These are phyloP conservation scores for Venturia aucupariae DNA, from an alignment of 2,329 filamentous ascomycete species.

Conservation along the genomic window DNA sequence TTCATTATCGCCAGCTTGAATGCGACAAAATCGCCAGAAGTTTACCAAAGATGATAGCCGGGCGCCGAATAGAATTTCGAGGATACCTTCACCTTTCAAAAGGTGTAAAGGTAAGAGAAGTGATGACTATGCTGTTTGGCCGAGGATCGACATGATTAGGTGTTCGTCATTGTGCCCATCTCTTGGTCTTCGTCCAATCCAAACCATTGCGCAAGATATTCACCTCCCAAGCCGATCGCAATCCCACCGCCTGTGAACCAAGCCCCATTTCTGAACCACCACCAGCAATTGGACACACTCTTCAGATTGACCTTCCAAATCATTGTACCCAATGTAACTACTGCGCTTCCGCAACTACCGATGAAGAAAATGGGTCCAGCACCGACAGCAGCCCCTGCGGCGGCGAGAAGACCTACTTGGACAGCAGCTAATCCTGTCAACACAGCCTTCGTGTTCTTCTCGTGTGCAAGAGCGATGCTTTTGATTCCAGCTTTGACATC, in stretches of 20 bases:
- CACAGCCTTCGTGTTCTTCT: constrained; percentile 66
- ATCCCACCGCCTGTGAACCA: constrained; percentile 54
- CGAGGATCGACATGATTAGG: background rate
- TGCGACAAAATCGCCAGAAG: background rate
- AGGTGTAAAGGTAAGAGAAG: background rate
- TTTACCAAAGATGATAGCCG: background rate
- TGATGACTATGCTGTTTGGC: background rate
- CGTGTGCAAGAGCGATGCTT: constrained; percentile 74
- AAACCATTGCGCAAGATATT: constrained; percentile 33
- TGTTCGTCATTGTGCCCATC: background rate
- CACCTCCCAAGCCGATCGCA: constrained; percentile 43
- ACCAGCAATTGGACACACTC: constrained; percentile 50
- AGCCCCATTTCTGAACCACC: constrained; percentile 55
- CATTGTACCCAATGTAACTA: constrained; percentile 46
- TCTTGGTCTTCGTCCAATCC: background rate
- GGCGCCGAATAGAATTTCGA: background rate
- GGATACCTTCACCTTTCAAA: background rate
- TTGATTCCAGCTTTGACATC: constrained; percentile 82
- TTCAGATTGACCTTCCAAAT: constrained; percentile 50
- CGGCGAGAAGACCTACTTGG: constrained; percentile 61
- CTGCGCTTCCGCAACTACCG: constrained; percentile 49
- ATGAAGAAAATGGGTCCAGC: constrained; percentile 50
- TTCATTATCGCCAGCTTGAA: background rate
- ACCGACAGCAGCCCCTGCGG: constrained; percentile 55
- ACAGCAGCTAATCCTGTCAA: constrained; percentile 58